Conservation (phyloP, 148 eudicot species). For the Hydrangea macrophylla region DNA sequence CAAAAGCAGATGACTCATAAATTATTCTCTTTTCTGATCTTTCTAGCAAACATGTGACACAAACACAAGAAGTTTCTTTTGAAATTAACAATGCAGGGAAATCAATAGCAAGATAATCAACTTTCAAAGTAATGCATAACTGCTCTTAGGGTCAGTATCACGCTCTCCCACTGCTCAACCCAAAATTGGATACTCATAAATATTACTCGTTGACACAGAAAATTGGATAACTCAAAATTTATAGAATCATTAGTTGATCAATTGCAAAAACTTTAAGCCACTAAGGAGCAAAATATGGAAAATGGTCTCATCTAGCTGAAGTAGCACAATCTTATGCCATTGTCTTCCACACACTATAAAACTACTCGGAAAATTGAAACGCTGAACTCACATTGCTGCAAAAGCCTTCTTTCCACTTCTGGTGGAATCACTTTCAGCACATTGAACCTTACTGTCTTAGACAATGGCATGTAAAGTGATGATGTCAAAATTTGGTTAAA, state of each 20-base stretch:
- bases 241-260: not conserved
- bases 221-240: not conserved
- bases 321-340: conserved; percentile 2
- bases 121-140: not conserved
- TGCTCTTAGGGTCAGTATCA: too few relatives aligned
- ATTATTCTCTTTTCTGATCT: too few relatives aligned
- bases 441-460: conserved; percentile 41
- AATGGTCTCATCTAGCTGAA: not conserved
- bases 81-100: not conserved
- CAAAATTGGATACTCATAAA: too few relatives aligned
- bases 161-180: not conserved
- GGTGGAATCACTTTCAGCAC: conserved; percentile 40
- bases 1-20: too few relatives aligned
- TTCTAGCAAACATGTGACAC: too few relatives aligned
- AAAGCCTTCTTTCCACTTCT: conserved; percentile 33
- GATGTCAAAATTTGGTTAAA: too few relatives aligned
- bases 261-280: conserved; percentile 1
- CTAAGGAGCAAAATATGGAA: not conserved
- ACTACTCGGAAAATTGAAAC: not conserved
- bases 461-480: conserved; percentile 28
- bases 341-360: not conserved
- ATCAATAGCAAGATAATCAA: not conserved
- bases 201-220: not conserved
- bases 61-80: too few relatives aligned
- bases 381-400: conserved; percentile 15